Percentiles rank a stretch among this genome's conserved stretches.
phyloP scores from a whole-genome alignment of 805 yeast genomes.

The Allodekkera sacchari region DNA sequence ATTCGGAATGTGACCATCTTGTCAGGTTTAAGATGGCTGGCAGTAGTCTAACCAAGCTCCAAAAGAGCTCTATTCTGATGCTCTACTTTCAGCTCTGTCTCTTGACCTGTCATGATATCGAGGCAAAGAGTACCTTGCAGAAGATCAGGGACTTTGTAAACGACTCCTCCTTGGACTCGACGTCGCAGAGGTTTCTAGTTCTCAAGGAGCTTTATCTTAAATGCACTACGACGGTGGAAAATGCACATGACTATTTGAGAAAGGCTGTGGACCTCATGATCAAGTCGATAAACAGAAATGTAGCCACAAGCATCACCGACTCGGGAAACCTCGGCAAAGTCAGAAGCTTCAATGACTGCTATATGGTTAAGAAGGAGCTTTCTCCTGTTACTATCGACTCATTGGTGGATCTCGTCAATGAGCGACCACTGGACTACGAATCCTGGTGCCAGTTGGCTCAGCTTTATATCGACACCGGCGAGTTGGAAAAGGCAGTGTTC shows the following conservation, averaged over 20 bases:
- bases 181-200: slow-evolving; percentile 43
- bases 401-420: slow-evolving; percentile 46
- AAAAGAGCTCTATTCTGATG: slow-evolving; percentile 52
- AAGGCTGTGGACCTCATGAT: slow-evolving; percentile 9
- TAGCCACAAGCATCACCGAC: slow-evolving; percentile 17
- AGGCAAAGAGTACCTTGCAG: slow-evolving; percentile 61
- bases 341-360: slow-evolving; percentile 6
- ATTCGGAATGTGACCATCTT: not conserved
- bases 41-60: slow-evolving; percentile 30
- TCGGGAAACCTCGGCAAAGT: slow-evolving; percentile 18
- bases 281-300: slow-evolving; percentile 10
- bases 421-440: slow-evolving; percentile 67
- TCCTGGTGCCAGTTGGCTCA: slow-evolving; percentile 74
- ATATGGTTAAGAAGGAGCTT: slow-evolving; percentile 8
- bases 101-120: slow-evolving; percentile 54
- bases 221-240: slow-evolving; percentile 35
- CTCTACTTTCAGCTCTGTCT: slow-evolving; percentile 63
- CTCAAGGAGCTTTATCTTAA: slow-evolving; percentile 51
- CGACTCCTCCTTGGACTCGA: slow-evolving; percentile 22
- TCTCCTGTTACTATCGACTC: slow-evolving; percentile 31
- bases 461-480: slow-evolving; percentile 51
- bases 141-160: slow-evolving; percentile 47
- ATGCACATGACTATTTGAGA: slow-evolving; percentile 22
- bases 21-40: not conserved
- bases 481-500: slow-evolving; percentile 58